Evolutionary conservation across 306 rosid genomes (phyloP), one percentile per base, ranked within the genome.

Genomic region (Myrica gale): DNA sequence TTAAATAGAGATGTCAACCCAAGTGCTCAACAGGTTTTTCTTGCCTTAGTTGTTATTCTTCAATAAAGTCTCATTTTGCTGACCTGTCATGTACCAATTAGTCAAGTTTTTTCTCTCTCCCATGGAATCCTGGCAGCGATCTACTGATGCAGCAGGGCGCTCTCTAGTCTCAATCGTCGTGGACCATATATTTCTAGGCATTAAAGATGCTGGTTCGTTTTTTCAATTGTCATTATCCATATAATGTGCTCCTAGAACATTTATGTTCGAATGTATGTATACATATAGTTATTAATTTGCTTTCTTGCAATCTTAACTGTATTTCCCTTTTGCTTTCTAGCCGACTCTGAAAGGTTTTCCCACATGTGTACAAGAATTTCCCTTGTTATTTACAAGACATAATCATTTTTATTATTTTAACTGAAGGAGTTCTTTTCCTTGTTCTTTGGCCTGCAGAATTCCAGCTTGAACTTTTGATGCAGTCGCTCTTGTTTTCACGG

Each of bases 401-500:
- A 6, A 13, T 52, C 16, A 9, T 48, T 48, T 0, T 52, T 13
- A 17, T 6, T 10, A 8, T 44, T 82, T 65, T 75, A 43, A 39
- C 37, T 48, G 74, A 67, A 82, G 81, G 74, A 76, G 73, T 74
- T 78, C 72, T 43, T 61, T 61, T 81, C 79, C 32, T 12, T 62
- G 68, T 74, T 73, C 65, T 73, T 79, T 74, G 60, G 74, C 84
- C 78, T 89, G 92, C 97, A 93, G 98, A 91, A 44, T 93, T 90
- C 85, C 92, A 84, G 89, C 98, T 93, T 41, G 98, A 93, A 74
- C 90, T 93, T 87, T 82, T 89, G 83, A 88, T 93, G 95, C 98
- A 93, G 87, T 90, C 98, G 56, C 93, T 93, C 81, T 77, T 82
- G 80, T 93, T 93, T 89, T 90, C 95, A 74, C 90, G 98, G 97